These are phyloP conservation scores for Syncephalastrum monosporum DNA, from an alignment of 371 early-diverging fungal genomes.

Conservation along the genomic window DNA sequence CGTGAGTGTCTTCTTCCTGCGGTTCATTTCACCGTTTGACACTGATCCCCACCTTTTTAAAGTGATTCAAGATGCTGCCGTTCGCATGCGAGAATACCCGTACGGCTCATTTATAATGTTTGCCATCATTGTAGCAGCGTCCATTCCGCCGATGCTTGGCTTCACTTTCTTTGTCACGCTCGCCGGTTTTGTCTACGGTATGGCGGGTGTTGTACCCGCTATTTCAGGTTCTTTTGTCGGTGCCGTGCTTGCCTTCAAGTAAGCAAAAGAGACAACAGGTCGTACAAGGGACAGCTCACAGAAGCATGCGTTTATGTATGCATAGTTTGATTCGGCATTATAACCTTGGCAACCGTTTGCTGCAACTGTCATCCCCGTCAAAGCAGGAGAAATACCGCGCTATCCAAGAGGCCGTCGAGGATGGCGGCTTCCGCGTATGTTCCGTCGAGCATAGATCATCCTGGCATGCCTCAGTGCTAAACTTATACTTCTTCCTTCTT, in stretches of 20 bases:
- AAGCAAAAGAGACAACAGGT: constrained; percentile 1
- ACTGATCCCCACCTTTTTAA: background rate
- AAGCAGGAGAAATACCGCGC: constrained; percentile 40
- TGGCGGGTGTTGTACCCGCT: constrained; percentile 31
- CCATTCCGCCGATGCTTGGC: constrained; percentile 42
- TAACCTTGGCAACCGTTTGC: constrained; percentile 26
- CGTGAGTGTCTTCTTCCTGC: background rate
- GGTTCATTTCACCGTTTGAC: too few relatives aligned
- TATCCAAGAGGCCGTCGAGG: constrained; percentile 33
- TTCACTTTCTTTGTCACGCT: constrained; percentile 35
- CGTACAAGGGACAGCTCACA: background rate
- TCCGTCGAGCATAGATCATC: background rate
- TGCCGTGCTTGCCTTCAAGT: constrained; percentile 18
- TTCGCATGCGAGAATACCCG: constrained; percentile 28
- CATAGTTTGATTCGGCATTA: constrained; percentile 31
- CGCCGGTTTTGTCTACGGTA: constrained; percentile 44
- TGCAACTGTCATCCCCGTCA: constrained; percentile 25
- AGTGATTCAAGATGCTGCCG: constrained; percentile 37
- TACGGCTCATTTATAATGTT: constrained; percentile 24
- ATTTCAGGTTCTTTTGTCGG: constrained; percentile 22
- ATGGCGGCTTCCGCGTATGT: constrained; percentile 37
- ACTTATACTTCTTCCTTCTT: background rate
- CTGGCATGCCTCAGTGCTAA: background rate
- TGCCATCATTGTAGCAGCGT: constrained; percentile 23
- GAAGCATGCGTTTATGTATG: background rate